phyloP scores from a whole-genome alignment of 495 filamentous ascomycete genomes.

The Penicillium coffeae region DNA sequence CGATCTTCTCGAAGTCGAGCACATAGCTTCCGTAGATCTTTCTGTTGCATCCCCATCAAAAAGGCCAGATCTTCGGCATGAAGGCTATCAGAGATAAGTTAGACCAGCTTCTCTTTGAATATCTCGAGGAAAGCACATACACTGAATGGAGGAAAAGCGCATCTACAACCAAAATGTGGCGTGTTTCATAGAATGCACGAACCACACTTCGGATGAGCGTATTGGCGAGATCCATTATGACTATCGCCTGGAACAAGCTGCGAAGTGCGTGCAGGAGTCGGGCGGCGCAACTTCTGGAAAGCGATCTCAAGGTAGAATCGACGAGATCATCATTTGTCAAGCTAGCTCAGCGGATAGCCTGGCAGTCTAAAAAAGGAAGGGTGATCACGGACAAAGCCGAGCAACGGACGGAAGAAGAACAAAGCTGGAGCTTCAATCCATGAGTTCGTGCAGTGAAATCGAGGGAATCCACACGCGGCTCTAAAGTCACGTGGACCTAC shows the following conservation, averaged over 20 bases:
- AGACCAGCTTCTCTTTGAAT: conserved; percentile 1
- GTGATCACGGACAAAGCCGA: neutral
- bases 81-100: conserved; percentile 47
- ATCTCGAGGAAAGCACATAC: conserved; percentile 41
- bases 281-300: conserved; percentile 1
- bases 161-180: conserved; percentile 86
- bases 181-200: conserved; percentile 88
- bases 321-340: conserved; percentile 1
- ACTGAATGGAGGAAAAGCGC: conserved; percentile 88
- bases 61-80: conserved; percentile 84
- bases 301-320: neutral
- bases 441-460: neutral
- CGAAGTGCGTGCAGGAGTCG: neutral
- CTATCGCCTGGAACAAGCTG: neutral
- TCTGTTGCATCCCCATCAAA: conserved; percentile 79
- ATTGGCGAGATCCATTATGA: conserved; percentile 76
- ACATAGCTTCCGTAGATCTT: conserved; percentile 84
- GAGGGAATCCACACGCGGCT: neutral
- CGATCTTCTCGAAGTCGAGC: conserved; percentile 80
- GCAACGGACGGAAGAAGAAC: neutral
- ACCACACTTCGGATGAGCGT: conserved; percentile 82
- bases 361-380: neutral
- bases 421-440: neutral
- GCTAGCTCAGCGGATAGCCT: neutral
- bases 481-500: conserved; percentile 1